A percentile compares a stretch with the other conserved stretches of the same genome.
Conservation (phyloP, 1,139 yeast genomes). For the Komagataea norvegica region DNA sequence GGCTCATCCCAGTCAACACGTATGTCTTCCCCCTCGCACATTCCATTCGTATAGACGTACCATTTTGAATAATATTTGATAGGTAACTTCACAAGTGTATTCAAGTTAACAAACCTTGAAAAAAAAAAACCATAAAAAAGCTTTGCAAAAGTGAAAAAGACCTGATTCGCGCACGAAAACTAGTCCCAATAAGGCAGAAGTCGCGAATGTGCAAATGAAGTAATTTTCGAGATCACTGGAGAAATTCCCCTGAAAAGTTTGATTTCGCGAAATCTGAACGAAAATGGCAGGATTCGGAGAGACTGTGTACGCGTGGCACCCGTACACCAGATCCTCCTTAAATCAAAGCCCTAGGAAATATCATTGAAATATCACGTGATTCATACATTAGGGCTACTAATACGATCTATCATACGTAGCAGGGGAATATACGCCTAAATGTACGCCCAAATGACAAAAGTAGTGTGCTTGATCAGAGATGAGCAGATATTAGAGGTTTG, state of each 20-base stretch:
- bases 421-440: no score
- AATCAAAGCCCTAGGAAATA: no score
- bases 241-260: not conserved
- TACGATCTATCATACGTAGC: no score
- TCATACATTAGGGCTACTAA: no score
- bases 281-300: no score
- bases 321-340: no score
- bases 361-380: no score
- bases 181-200: not conserved
- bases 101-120: not conserved
- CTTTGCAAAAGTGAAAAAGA: constrained; percentile 3
- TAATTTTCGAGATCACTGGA: constrained; percentile 1
- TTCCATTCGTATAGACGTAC: constrained; percentile 4
- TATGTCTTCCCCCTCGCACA: not conserved
- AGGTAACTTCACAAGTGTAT: not conserved
- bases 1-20: no score
- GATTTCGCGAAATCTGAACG: not conserved
- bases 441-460: no score
- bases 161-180: constrained; percentile 8
- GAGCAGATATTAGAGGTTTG: no score
- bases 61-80: constrained; percentile 10
- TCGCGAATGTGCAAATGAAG: constrained; percentile 1
- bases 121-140: constrained; percentile 10
- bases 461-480: no score
- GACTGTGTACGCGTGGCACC: no score